phyloP scores from a whole-genome alignment of 768 basidiomycete species.

The Lentinula guzmanii region DNA sequence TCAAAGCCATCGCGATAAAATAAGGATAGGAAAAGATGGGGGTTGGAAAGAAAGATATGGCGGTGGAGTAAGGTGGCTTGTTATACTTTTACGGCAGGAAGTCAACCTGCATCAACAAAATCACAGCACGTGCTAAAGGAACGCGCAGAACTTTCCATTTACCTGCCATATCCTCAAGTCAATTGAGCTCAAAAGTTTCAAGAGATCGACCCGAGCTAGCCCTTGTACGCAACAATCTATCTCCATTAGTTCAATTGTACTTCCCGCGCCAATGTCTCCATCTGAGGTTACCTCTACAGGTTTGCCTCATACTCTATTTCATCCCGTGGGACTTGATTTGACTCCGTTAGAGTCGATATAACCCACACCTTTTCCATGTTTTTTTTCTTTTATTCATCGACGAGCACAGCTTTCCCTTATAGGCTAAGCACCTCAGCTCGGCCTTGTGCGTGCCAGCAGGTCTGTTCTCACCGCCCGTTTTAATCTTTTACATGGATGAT shows the following conservation, averaged over 20 bases:
- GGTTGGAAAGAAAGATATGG: conserved; percentile 28
- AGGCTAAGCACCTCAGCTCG: background rate
- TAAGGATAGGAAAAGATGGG: conserved; percentile 14
- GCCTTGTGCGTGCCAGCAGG: background rate
- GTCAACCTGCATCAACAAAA: conserved; percentile 39
- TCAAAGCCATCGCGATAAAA: conserved; percentile 24
- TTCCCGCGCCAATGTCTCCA: background rate
- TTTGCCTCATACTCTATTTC: background rate
- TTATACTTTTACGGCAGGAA: conserved; percentile 45
- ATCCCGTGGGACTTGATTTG: background rate
- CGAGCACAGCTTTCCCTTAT: background rate
- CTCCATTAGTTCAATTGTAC: background rate
- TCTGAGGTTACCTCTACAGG: background rate
- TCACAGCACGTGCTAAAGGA: conserved; percentile 36
- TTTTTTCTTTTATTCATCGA: background rate
- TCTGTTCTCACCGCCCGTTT: background rate
- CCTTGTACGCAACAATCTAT: conserved; percentile 1
- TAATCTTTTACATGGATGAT: background rate
- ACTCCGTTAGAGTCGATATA: background rate
- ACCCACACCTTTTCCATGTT: conserved; percentile 1
- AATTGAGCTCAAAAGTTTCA: background rate
- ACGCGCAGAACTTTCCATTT: conserved; percentile 28
- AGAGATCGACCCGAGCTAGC: conserved; percentile 5
- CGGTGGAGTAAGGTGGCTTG: conserved; percentile 42
- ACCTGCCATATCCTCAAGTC: background rate